Evolutionary conservation across 352 stramenopile genomes (phyloP), one percentile per base, ranked within the genome.

Genomic region (Globisporangium parvum): DNA sequence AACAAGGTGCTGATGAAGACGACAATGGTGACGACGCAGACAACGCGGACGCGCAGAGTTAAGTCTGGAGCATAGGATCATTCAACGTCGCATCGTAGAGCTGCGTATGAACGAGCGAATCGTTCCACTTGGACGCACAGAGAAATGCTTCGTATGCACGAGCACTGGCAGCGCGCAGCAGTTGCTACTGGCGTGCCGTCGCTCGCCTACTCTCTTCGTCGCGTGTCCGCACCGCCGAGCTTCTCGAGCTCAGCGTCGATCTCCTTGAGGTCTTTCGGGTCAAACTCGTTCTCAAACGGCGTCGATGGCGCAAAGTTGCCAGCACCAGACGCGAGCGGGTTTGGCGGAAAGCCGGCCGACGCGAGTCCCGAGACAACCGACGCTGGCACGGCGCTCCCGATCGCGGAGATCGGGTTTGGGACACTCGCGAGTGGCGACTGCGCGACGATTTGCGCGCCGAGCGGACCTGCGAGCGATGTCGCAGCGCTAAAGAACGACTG

Each of bases 401-500:
- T 53, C 33, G 76, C 75, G 5, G 76, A 75, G 59, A 93, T 87
- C 51, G 84, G 84, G 69, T 93, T 93, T 8, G 84, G 81, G n/a
- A 90, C 67, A 12, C 72, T 66, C 33, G 55, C 73, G 26, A 93
- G 61, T 53, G 83, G 84, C 46, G 77, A 85, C 63, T 73, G 85
- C 42, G 78, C 68, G 46, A 92, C 70, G 48, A 91, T 69, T 63
- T 93, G 79, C 28, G 65, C 63, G 28, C 67, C 67, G 26, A 94
- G 53, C 49, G 84, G 81, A 48, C 81, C 84, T n/a, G 80, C 81
- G 41, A 94, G 73, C 45, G 84, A 91, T 44, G 81, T 85, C 40
- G 77, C 75, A 31, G 81, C 83, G 37, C 81, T 91, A 46, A 91
- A 65, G 26, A 91, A 49, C 37, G 84, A 91, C 65, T 92, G 81